phyloP scores from a whole-genome alignment of 306 rosid species.

The Dryas octopetala region DNA sequence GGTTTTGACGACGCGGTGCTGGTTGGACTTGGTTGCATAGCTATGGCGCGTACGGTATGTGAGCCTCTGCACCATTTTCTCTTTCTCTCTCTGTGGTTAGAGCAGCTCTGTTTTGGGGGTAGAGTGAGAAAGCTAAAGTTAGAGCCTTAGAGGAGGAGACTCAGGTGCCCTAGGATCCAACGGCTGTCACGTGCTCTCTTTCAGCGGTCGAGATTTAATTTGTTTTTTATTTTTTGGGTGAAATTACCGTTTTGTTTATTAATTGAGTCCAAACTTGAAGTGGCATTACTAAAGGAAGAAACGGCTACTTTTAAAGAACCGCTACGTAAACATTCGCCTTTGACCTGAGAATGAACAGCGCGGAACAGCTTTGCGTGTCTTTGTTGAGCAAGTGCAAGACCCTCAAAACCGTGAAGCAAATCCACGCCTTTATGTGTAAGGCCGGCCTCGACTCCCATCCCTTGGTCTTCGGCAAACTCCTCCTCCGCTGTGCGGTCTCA shows the following conservation, averaged over 20 bases:
- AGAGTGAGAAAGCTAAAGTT: neutral
- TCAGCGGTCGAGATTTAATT: conserved; percentile 13
- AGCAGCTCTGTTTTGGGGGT: neutral
- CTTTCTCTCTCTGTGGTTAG: neutral
- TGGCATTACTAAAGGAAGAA: neutral
- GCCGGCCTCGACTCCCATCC: conserved; percentile 54
- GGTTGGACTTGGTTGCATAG: conserved; percentile 28
- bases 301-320: neutral
- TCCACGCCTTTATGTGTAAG: conserved; percentile 46
- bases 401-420: conserved; percentile 50
- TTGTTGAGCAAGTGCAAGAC: conserved; percentile 49
- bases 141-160: neutral
- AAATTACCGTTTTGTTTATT: too few relatives aligned
- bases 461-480: conserved; percentile 60
- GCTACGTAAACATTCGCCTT: too few relatives aligned
- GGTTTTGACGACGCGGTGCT: conserved; percentile 27
- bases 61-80: conserved; percentile 24
- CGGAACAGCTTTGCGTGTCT: conserved; percentile 39
- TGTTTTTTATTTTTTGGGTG: neutral
- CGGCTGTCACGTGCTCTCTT: conserved; percentile 14
- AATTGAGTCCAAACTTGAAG: neutral
- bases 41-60: conserved; percentile 25
- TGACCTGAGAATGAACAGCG: conserved; percentile 30
- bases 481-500: conserved; percentile 64
- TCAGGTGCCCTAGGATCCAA: conserved; percentile 28